These are phyloP conservation scores for Lyophyllum semitale DNA, from an alignment of 768 basidiomycete species.

Conservation along the genomic window DNA sequence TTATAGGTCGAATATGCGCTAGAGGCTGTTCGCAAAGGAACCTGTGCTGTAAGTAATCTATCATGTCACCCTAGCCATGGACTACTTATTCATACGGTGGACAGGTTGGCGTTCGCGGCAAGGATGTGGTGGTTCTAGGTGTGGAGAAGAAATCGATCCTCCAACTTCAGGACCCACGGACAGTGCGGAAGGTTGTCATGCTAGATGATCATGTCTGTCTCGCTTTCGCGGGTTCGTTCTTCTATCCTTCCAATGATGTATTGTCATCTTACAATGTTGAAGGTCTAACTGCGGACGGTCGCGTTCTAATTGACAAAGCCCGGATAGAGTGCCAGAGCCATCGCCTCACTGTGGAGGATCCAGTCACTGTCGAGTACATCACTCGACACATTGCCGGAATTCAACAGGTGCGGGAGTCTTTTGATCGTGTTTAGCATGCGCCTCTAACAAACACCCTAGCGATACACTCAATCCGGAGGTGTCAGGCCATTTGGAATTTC, in stretches of 20 bases:
- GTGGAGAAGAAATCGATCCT: conserved; percentile 99
- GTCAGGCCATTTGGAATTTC: conserved; percentile 98
- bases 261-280: conserved; percentile 7
- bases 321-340: conserved; percentile 98
- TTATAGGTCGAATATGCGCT: conserved; percentile 94
- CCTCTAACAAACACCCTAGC: conserved; percentile 40
- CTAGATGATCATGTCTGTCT: conserved; percentile 96
- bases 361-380: conserved; percentile 97
- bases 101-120: conserved; percentile 94
- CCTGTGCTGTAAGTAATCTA: conserved; percentile 76
- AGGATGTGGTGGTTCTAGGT: conserved; percentile 92
- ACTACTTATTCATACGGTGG: neutral
- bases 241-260: neutral
- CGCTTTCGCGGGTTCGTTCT: conserved; percentile 87
- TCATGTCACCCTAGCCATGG: conserved; percentile 5
- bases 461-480: conserved; percentile 98
- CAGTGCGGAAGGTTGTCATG: conserved; percentile 97
- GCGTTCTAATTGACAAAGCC: conserved; percentile 97
- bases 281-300: conserved; percentile 97
- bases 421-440: neutral
- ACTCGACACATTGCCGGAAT: conserved; percentile 98
- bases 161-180: conserved; percentile 97
- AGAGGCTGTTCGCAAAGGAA: conserved; percentile 97
- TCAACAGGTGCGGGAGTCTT: conserved; percentile 72
- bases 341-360: conserved; percentile 95